phyloP scores from a whole-genome alignment of 2,329 filamentous ascomycete species.

The Tolypocladium pustulatum region DNA sequence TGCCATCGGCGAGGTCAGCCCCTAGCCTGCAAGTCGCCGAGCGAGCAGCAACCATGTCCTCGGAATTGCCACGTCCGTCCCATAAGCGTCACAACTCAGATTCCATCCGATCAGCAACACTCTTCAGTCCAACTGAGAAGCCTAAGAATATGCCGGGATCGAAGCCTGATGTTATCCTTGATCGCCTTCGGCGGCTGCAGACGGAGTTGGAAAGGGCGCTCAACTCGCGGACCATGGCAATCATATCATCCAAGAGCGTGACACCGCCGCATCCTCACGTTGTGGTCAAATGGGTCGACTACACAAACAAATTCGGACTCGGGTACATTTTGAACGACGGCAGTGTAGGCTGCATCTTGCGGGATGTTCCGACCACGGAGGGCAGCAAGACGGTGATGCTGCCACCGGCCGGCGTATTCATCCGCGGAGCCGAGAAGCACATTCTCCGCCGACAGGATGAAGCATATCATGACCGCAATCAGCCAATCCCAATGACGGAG shows the following conservation, averaged over 20 bases:
- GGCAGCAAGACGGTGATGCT: constrained; percentile 39
- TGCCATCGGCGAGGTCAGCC: constrained; percentile 16
- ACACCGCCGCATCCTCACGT: constrained; percentile 49
- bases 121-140: constrained; percentile 46
- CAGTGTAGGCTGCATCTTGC: constrained; percentile 61
- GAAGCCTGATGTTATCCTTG: constrained; percentile 46
- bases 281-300: constrained; percentile 77
- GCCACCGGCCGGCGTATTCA: constrained; percentile 62
- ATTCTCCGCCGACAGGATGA: constrained; percentile 50
- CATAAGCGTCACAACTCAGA: constrained; percentile 18
- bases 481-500: constrained; percentile 53
- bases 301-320: constrained; percentile 76
- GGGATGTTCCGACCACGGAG: constrained; percentile 42
- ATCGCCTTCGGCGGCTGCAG: constrained; percentile 45
- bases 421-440: constrained; percentile 61
- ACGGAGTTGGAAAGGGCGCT: constrained; percentile 51
- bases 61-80: constrained; percentile 9
- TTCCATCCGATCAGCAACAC: constrained; percentile 28
- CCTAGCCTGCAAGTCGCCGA: constrained; percentile 18
- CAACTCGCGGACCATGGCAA: constrained; percentile 52
- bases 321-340: constrained; percentile 78
- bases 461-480: constrained; percentile 44
- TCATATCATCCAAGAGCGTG: constrained; percentile 43
- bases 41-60: constrained; percentile 16
- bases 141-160: constrained; percentile 40